Percentiles rank a stretch among this genome's conserved stretches.
Evolutionary conservation across 1,284 basidiomycete species (phyloP).

Genomic region (Ceratobasidium sp.): DNA sequence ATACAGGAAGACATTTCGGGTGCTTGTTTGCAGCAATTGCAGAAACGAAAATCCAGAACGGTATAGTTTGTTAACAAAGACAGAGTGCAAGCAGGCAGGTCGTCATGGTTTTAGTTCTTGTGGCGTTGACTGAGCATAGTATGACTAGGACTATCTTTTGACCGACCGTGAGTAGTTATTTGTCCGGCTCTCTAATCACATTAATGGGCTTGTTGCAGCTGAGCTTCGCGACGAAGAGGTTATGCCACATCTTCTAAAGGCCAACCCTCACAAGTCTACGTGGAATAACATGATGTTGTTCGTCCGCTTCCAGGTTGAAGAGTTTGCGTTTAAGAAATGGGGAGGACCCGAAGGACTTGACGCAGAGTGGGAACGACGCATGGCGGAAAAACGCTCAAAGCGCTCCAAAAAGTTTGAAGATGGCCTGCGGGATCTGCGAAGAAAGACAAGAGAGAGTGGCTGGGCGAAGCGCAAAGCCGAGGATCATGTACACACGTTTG

Average conservation of each 20-base stretch:
- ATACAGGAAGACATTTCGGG: slow-evolving; percentile 79
- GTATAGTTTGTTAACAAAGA: slow-evolving; percentile 96
- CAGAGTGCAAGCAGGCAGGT: slow-evolving; percentile 92
- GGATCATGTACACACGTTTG: slow-evolving; percentile 85
- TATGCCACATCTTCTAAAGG: slow-evolving; percentile 92
- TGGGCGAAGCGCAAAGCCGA: slow-evolving; percentile 87
- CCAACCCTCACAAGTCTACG: slow-evolving; percentile 95
- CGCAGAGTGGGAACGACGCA: slow-evolving; percentile 81
- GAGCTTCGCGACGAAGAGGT: slow-evolving; percentile 92
- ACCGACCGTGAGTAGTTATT: slow-evolving; percentile 71
- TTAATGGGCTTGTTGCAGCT: slow-evolving; percentile 57
- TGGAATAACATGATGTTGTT: slow-evolving; percentile 99
- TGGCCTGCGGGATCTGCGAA: slow-evolving; percentile 79
- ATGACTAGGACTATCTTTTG: slow-evolving; percentile 78
- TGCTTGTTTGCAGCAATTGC: slow-evolving; percentile 87
- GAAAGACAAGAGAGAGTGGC: slow-evolving; percentile 84
- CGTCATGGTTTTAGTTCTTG: background rate
- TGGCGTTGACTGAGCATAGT: slow-evolving; percentile 2
- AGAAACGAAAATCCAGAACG: slow-evolving; percentile 88
- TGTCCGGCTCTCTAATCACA: background rate
- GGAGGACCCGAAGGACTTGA: slow-evolving; percentile 91
- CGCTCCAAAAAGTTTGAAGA: slow-evolving; percentile 94
- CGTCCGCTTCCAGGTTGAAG: slow-evolving; percentile 91
- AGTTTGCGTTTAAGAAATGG: slow-evolving; percentile 98
- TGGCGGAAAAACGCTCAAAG: slow-evolving; percentile 85